Base-by-base conservation (phyloP, 2,329 filamentous ascomycete genomes). In the Epichloe gansuensis region DNA sequence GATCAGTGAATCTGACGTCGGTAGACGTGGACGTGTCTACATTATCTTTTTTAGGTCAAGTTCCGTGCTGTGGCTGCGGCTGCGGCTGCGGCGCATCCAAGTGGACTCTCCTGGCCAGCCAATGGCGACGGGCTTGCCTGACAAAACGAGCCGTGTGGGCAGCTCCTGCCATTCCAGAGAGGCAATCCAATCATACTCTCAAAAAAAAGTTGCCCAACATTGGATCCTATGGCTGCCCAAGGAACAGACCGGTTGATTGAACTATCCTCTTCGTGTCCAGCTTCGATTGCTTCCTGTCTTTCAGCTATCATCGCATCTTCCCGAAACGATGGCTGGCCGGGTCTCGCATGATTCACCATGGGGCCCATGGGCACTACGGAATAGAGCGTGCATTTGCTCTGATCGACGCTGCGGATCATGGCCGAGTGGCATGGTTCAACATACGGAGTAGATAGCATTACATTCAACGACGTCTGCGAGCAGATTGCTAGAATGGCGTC, bases 21-120 rank as follows among this genome's bases (percentile, higher is more conserved):
- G 47, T 34, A 34, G 45, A 46, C 43, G 43, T 35, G 44, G 45
- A 42, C 47, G 47, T 49, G 47, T 49, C 47, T 17, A 21, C 17
- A 21, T 21, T 21, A 21, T 21, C 17, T 21, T 21, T 17, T 2
- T 21, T 21, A 49, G 11, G 34, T 49, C 15, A 27, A 23, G n/a
- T 17, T 35, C 27, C 27, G 17, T 12, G 17, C 47, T 13, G 47
- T 23, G 9, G 13, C 4, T 42, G 39, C n/a, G 39, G 38, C 38
- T 2, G 40, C 17, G n/a, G 17, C n/a, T 12, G 40, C 9, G 36
- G 25, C 12, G 11, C 5, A 39, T 17, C 25, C 43, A 46, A 41
- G 35, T 46, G 31, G 31, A 27, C 35, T 34, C 13, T 25, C 15
- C 21, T 41, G 9, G 6, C 6, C 11, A 23, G 47, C 47, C 47